Evolutionary conservation across 2,329 filamentous ascomycete species (phyloP).

Genomic region (Colletotrichum brevisporum): DNA sequence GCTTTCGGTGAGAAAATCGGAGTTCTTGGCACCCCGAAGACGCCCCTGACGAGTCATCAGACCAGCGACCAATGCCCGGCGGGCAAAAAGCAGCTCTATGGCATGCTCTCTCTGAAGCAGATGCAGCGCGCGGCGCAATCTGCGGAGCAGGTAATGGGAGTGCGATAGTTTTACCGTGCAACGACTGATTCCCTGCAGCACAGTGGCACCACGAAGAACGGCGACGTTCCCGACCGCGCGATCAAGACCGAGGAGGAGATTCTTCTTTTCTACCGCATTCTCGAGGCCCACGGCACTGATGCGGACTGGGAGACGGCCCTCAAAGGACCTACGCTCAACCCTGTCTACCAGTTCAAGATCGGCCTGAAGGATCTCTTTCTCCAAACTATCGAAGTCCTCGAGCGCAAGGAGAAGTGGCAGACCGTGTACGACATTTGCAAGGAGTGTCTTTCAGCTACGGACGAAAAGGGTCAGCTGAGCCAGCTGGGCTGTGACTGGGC

Average conservation of each 20-base stretch:
- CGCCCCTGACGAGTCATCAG: constrained; percentile 47
- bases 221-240: constrained; percentile 45
- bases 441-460: constrained; percentile 56
- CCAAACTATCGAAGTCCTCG: constrained; percentile 56
- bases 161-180: too few species aligned
- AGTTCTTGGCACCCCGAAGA: too few species aligned
- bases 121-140: constrained; percentile 64
- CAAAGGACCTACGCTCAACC: constrained; percentile 56
- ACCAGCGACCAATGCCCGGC: constrained; percentile 61
- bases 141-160: constrained; percentile 56
- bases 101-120: constrained; percentile 65
- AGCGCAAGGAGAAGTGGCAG: constrained; percentile 57
- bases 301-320: constrained; percentile 59
- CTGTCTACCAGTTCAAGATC: constrained; percentile 58
- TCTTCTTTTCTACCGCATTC: constrained; percentile 63
- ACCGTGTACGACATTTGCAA: constrained; percentile 60
- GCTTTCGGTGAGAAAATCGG: constrained; percentile 60
- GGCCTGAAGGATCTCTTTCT: constrained; percentile 63
- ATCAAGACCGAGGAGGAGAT: constrained; percentile 66
- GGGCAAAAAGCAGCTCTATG: constrained; percentile 66
- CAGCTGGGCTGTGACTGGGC: constrained; percentile 62
- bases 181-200: background rate
- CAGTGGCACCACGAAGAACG: constrained; percentile 14
- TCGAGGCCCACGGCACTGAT: constrained; percentile 58
- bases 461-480: constrained; percentile 54